phyloP scores from a whole-genome alignment of 116 monocot species.

The Zostera marina region DNA sequence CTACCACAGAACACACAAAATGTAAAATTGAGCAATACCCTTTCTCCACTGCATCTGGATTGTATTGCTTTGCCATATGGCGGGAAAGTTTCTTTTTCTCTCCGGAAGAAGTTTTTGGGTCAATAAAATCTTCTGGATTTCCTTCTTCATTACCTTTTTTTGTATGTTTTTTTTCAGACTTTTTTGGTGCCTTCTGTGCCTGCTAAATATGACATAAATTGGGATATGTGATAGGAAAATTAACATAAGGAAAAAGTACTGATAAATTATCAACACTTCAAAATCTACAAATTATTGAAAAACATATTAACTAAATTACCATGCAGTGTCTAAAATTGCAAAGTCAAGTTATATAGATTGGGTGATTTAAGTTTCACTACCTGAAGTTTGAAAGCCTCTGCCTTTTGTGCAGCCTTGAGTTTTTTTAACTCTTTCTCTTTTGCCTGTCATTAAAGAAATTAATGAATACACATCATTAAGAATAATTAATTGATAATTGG shows the following conservation, averaged over 20 bases:
- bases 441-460: slow-evolving; percentile 20
- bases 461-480: too few relatives aligned
- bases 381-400: slow-evolving; percentile 52
- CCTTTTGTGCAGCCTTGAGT: slow-evolving; percentile 67
- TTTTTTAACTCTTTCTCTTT: slow-evolving; percentile 76
- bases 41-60: slow-evolving; percentile 72
- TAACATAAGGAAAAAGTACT: neutral
- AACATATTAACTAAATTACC: neutral
- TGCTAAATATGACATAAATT: neutral
- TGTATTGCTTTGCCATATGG: slow-evolving; percentile 89
- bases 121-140: slow-evolving; percentile 57
- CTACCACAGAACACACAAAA: neutral
- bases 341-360: neutral
- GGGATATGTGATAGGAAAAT: neutral
- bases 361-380: slow-evolving; percentile 15
- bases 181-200: slow-evolving; percentile 24
- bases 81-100: slow-evolving; percentile 67
- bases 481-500: neutral
- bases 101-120: slow-evolving; percentile 52
- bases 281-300: neutral
- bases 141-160: slow-evolving; percentile 42
- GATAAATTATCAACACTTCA: neutral
- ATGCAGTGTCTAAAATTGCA: neutral
- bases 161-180: slow-evolving; percentile 42
- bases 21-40: slow-evolving; percentile 20